These are phyloP conservation scores for Hyaloraphidium curvatum DNA, from an alignment of 192 early-diverging fungal species.

Conservation along the genomic window DNA sequence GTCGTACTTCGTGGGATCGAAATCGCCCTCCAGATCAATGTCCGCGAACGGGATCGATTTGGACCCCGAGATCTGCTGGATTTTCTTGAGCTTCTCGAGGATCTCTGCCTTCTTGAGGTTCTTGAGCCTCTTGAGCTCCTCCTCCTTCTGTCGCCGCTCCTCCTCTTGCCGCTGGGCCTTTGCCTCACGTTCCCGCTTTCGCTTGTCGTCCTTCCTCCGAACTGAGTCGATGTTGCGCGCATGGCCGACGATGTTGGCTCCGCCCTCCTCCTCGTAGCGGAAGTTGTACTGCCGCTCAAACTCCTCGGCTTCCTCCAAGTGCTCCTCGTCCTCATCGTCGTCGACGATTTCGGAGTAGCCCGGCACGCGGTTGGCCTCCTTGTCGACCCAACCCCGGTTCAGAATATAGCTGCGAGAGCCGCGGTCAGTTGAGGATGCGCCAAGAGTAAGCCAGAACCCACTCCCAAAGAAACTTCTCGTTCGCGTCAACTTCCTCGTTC, in stretches of 20 bases:
- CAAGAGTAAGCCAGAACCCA: conserved; percentile 49
- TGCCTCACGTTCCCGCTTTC: conserved; percentile 52
- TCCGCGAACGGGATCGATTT: conserved; percentile 47
- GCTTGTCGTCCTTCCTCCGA: conserved; percentile 60
- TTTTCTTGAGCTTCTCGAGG: conserved; percentile 54
- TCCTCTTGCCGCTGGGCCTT: conserved; percentile 51
- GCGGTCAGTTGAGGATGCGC: conserved; percentile 24
- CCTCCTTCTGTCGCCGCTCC: conserved; percentile 42
- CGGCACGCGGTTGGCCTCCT: conserved; percentile 33
- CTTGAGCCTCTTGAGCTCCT: conserved; percentile 82
- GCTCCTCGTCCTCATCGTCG: conserved; percentile 35
- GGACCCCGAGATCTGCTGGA: conserved; percentile 51
- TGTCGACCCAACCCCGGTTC: conserved; percentile 88
- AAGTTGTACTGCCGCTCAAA: conserved; percentile 89
- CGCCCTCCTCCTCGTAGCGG: conserved; percentile 75
- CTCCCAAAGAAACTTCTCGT: conserved; percentile 27
- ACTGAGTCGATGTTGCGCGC: conserved; percentile 65
- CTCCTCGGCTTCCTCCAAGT: conserved; percentile 55
- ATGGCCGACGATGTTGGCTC: conserved; percentile 47
- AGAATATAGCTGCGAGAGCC: conserved; percentile 60
- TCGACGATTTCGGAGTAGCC: conserved; percentile 49
- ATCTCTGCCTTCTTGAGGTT: conserved; percentile 83
- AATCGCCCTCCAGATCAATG: conserved; percentile 76
- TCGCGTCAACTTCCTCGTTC: conserved; percentile 8
- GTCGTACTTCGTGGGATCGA: conserved; percentile 75